Conservation (phyloP, 108 stramenopile species). For the Seminavis robusta region DNA sequence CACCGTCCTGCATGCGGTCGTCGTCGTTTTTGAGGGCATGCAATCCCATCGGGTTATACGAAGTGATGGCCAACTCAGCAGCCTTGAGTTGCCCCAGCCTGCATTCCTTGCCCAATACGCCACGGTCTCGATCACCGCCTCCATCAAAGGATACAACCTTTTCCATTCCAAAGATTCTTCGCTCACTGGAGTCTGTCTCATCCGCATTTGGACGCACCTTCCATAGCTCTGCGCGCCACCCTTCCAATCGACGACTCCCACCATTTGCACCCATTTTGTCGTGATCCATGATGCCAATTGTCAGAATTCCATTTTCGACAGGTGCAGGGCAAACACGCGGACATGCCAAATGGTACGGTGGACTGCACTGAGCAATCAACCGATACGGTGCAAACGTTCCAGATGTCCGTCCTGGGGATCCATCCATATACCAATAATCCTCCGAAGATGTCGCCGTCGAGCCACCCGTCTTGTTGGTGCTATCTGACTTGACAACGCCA, state of each 20-base stretch:
- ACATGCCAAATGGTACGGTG: constrained; percentile 36
- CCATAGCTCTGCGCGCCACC: constrained; percentile 66
- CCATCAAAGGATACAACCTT: constrained; percentile 21
- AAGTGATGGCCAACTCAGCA: constrained; percentile 35
- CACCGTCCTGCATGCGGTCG: too few species aligned
- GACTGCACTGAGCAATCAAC: constrained; percentile 20
- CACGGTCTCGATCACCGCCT: constrained; percentile 10
- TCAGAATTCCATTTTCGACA: constrained; percentile 23
- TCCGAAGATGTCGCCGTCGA: constrained; percentile 3
- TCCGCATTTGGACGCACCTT: constrained; percentile 8
- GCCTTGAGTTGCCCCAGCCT: constrained; percentile 34
- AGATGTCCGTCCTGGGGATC: constrained; percentile 4
- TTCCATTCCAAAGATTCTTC: constrained; percentile 15
- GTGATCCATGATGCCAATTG: constrained; percentile 14
- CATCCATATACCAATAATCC: constrained; percentile 30
- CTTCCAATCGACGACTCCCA: too few species aligned
- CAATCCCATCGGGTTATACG: too few species aligned
- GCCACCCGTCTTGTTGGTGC: not conserved
- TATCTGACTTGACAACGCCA: not conserved
- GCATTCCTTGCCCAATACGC: constrained; percentile 16
- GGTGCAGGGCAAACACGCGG: constrained; percentile 42
- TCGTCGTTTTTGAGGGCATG: too few species aligned
- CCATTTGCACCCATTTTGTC: not conserved
- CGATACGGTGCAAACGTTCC: constrained; percentile 4
- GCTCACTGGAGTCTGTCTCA: not conserved